A percentile compares a stretch with the other conserved stretches of the same genome.
These are phyloP conservation scores for Paxillus involutus DNA, from an alignment of 768 basidiomycete genomes.

Conservation along the genomic window DNA sequence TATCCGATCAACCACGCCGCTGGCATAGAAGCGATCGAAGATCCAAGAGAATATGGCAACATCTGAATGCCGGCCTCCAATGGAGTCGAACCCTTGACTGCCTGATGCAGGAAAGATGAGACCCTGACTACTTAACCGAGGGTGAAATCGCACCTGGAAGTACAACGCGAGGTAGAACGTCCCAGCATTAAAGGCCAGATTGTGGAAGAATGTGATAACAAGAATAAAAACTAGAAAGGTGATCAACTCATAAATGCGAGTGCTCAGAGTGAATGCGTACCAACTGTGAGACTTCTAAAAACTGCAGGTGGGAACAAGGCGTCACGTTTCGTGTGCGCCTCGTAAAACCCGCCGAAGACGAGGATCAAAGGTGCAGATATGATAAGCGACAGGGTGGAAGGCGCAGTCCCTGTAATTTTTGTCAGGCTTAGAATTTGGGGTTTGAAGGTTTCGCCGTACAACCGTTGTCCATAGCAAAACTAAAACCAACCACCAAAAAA, in stretches of 20 bases:
- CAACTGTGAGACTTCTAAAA: conserved; percentile 59
- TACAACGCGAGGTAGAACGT: conserved; percentile 86
- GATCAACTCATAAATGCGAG: conserved; percentile 8
- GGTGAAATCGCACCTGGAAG: conserved; percentile 59
- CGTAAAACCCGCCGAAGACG: conserved; percentile 62
- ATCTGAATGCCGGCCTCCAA: conserved; percentile 71
- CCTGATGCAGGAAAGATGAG: conserved; percentile 38
- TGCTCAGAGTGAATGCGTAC: conserved; percentile 38
- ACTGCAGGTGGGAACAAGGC: conserved; percentile 67
- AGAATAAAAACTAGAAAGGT: conserved; percentile 57
- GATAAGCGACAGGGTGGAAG: conserved; percentile 62
- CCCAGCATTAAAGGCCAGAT: conserved; percentile 79
- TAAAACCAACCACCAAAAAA: conserved; percentile 76
- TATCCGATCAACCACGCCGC: conserved; percentile 81
- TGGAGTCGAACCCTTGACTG: conserved; percentile 69
- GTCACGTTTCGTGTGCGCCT: conserved; percentile 64
- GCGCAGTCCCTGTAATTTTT: conserved; percentile 53
- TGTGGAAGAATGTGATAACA: conserved; percentile 74
- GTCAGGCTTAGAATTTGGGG: conserved; percentile 11
- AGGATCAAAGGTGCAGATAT: conserved; percentile 55
- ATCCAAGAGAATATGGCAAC: conserved; percentile 83
- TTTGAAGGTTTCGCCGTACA: conserved; percentile 47
- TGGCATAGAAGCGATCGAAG: conserved; percentile 82
- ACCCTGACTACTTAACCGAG: not conserved
- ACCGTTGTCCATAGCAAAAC: conserved; percentile 64